Evolutionary conservation across 768 basidiomycete species (phyloP), one percentile per base, ranked within the genome.

Genomic region (Mycena albidolilacea): DNA sequence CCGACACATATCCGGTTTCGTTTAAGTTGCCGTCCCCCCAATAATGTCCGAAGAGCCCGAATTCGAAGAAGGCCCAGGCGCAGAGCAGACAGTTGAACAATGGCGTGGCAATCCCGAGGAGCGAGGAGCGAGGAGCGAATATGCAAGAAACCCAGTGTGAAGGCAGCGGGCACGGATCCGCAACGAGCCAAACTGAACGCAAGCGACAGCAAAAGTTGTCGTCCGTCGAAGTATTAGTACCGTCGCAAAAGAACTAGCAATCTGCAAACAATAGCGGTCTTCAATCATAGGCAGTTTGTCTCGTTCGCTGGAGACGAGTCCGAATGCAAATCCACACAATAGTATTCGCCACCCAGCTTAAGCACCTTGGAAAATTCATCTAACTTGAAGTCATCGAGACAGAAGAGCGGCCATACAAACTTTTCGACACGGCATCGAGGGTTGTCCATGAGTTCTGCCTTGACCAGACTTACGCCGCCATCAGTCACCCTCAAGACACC

Each of bases 111-210:
- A 14, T 19, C 46, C 17, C 46, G 17, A 48, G 46, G 12, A 48
- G 15, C 46, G 17, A 48, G 46, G 12, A 48, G 15, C 46, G 57
- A 67, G 44, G 57, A 66, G 30, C 39, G 30, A 37, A 7, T 4
- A 64, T 37, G 21, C 30, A 30, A 30, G 30, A 64, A 57, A 64
- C 39, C n/a, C 21, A 70, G 54, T n/a, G 37, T 64, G 50, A 58
- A 35, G 11, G 48, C 23, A 43, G 37, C n/a, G 23, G 17, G 19
- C 38, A 60, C 7, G 71, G 71, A 72, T 72, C 66, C 71, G 71
- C 71, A 64, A 63, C 44, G 66, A 66, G 64, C 39, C 58, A 62
- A 43, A 23, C 30, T 54, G 52, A 38, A 50, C 14, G 30, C 38
- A 35, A 30, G 48, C 39, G 38, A 57, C 67, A 46, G 37, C 41